phyloP scores from a whole-genome alignment of 192 early-diverging fungal genomes.

The Gigaspora rosea region DNA sequence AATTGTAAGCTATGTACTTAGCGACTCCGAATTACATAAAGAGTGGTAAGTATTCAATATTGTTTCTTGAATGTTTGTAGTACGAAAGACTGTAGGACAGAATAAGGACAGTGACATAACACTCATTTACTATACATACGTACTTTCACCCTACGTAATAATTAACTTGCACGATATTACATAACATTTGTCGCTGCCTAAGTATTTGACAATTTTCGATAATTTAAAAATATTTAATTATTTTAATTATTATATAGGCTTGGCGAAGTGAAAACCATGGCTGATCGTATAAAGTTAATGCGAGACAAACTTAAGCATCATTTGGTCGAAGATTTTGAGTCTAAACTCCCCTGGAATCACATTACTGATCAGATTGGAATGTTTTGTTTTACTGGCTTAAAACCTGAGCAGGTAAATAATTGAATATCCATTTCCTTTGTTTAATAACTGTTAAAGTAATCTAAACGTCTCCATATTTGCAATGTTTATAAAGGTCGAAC shows the following conservation, averaged over 20 bases:
- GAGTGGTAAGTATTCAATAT: conserved; percentile 66
- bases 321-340: conserved; percentile 82
- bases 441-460: not conserved
- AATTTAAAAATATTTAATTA: too few species aligned
- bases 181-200: too few species aligned
- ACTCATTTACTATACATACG: not conserved
- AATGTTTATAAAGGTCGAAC: conserved; percentile 56
- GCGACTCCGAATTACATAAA: conserved; percentile 63
- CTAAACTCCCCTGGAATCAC: conserved; percentile 83
- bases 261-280: conserved; percentile 93
- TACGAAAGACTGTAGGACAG: too few species aligned
- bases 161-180: not conserved
- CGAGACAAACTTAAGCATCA: conserved; percentile 71
- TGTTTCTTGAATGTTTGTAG: too few species aligned
- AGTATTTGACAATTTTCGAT: too few species aligned
- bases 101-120: too few species aligned
- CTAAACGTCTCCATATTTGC: not conserved
- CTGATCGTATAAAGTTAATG: conserved; percentile 96
- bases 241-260: conserved; percentile 34
- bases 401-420: conserved; percentile 64
- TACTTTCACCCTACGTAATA: not conserved
- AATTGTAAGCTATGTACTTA: conserved; percentile 88
- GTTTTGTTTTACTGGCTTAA: conserved; percentile 97
- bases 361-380: conserved; percentile 97
- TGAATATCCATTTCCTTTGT: not conserved